phyloP scores from a whole-genome alignment of 1,284 basidiomycete genomes.

The Ceratobasidium sp. region DNA sequence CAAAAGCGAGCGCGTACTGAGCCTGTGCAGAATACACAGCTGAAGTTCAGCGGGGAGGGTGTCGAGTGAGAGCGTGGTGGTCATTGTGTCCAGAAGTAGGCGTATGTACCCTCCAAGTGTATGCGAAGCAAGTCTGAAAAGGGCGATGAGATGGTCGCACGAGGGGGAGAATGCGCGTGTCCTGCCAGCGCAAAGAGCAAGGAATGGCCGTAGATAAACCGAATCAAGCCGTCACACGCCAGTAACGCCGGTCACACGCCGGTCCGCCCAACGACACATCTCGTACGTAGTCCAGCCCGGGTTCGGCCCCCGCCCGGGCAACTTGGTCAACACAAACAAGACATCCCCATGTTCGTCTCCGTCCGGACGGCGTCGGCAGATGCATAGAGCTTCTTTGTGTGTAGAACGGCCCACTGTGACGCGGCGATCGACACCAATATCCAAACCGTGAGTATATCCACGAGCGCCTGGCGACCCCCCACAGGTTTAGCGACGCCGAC shows the following conservation, averaged over 20 bases:
- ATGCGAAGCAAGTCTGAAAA: background rate
- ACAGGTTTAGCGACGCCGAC: conserved; percentile 62
- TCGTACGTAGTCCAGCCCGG: conserved; percentile 3
- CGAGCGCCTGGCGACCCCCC: too few relatives aligned
- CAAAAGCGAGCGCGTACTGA: conserved; percentile 31
- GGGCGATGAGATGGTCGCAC: background rate
- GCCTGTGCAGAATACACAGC: conserved; percentile 14
- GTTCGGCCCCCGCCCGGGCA: background rate
- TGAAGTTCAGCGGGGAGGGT: conserved; percentile 36
- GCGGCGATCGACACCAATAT: background rate
- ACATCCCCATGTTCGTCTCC: background rate
- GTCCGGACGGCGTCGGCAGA: conserved; percentile 12
- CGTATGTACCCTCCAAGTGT: background rate
- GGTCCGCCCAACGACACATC: conserved; percentile 11
- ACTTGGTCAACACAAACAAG: background rate
- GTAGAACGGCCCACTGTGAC: background rate
- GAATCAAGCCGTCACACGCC: conserved; percentile 38
- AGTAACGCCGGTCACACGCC: conserved; percentile 41
- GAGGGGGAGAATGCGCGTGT: background rate
- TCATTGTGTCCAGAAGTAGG: conserved; percentile 10
- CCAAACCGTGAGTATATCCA: background rate
- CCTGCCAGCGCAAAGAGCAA: conserved; percentile 16
- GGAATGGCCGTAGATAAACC: conserved; percentile 43
- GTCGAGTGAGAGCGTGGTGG: conserved; percentile 10
- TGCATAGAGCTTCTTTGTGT: background rate